Evolutionary conservation across 257 asterid species (phyloP).

Genomic region (Ophiorrhiza pumila): DNA sequence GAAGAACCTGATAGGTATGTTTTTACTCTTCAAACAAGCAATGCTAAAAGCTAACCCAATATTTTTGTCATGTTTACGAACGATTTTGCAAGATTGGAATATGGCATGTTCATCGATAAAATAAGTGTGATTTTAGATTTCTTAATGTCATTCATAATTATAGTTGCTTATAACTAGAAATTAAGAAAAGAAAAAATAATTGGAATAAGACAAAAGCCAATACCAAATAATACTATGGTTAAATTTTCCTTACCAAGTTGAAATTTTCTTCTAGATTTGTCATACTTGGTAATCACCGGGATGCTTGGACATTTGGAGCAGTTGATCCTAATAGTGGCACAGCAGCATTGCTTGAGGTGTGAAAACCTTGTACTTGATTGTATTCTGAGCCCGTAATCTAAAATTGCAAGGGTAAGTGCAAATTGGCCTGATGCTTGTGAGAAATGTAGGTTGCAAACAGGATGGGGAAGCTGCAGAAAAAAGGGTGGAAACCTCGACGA

Average conservation of each 20-base stretch:
- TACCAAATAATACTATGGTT: neutral
- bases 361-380: neutral
- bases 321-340: conserved; percentile 93
- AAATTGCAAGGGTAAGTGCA: conserved; percentile 1
- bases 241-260: conserved; percentile 18
- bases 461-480: conserved; percentile 41
- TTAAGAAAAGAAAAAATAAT: neutral
- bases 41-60: neutral
- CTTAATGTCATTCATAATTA: too few species aligned
- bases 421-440: conserved; percentile 17
- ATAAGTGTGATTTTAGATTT: neutral
- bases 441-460: conserved; percentile 59
- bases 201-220: neutral
- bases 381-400: neutral
- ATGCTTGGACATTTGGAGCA: conserved; percentile 97
- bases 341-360: conserved; percentile 79
- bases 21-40: neutral
- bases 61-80: neutral
- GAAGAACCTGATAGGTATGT: conserved; percentile 81
- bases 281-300: conserved; percentile 87
- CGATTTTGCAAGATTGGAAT: conserved; percentile 2
- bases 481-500: conserved; percentile 67
- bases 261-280: conserved; percentile 44
- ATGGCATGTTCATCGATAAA: neutral
- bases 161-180: neutral